These are phyloP conservation scores for Dovyalis caffra DNA, from an alignment of 345 rosid species.

Conservation along the genomic window DNA sequence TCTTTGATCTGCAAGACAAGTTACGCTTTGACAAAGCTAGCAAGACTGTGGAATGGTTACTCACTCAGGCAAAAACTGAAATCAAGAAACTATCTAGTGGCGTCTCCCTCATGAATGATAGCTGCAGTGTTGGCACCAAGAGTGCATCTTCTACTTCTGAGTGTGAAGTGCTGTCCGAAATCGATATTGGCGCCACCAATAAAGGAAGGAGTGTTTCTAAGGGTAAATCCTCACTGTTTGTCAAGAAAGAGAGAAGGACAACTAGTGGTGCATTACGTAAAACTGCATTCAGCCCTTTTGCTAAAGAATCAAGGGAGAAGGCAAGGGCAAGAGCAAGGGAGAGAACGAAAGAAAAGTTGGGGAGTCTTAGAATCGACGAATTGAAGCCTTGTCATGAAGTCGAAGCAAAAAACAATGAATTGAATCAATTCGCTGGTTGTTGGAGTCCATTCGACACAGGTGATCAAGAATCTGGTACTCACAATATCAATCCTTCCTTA, in stretches of 20 bases:
- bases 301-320: constrained; percentile 52
- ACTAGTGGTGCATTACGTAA: constrained; percentile 29
- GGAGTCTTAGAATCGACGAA: constrained; percentile 20
- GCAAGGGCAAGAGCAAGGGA: constrained; percentile 75
- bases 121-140: constrained; percentile 14
- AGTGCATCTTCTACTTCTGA: constrained; percentile 49
- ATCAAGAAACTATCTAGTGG: constrained; percentile 44
- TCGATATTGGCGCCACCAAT: constrained; percentile 14
- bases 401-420: constrained; percentile 5
- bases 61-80: constrained; percentile 53
- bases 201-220: constrained; percentile 15
- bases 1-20: constrained; percentile 82
- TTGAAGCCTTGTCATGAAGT: constrained; percentile 13
- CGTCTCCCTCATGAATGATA: constrained; percentile 11
- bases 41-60: constrained; percentile 82
- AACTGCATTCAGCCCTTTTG: constrained; percentile 20
- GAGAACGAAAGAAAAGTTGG: constrained; percentile 50
- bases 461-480: constrained; percentile 22
- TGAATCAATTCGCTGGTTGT: constrained; percentile 18
- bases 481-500: constrained; percentile 3
- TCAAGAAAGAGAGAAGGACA: constrained; percentile 25
- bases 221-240: constrained; percentile 19
- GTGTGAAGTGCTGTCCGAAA: constrained; percentile 40
- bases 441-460: constrained; percentile 18
- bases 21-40: constrained; percentile 79